Base-by-base conservation (phyloP, 2,329 filamentous ascomycete species). In the Lasiodiplodia gonubiensis region DNA sequence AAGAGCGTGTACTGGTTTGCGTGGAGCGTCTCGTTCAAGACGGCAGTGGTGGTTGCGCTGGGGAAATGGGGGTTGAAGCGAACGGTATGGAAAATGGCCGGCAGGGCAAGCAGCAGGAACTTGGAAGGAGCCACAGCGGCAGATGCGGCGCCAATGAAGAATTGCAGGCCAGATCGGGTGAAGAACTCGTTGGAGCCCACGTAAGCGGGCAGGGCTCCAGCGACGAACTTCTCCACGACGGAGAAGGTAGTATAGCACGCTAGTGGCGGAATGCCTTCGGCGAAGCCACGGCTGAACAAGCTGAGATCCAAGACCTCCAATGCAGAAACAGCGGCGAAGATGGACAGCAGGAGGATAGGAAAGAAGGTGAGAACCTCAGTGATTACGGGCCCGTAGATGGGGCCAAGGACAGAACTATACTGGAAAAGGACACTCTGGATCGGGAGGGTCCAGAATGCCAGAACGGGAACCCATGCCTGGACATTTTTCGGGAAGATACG, bases 301-400 rank as follows among this genome's bases (percentile, higher is more conserved):
- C 84, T 82, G 25, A 91, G 74, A 63, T 89, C 84, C 48, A 88
- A 82, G 33, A 82, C 80, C 59, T 93, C 90, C 52, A 94, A 80
- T 48, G 88, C 79, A 61, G 89, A 73, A 23, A 75, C 75, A 8
- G 80, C 78, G 12, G 78, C 75, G 66, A 78, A 79, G 21, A 78
- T 72, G 1, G 77, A 79, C 2, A 81, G 70, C 21, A 83, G 75
- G 4, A 83, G 69, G 14, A 84, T 54, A 1, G 80, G 78, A 55
- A 91, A 88, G 73, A 93, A 87, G 1, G 92, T 94, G 37, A 93
- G 74, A 1, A 83, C 76, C 76, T 97, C 93, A 0, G 90, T 94
- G 65, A 92, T 76, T 7, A 93, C 74, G 1, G 95, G 94, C 0
- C 94, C 95, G 74, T 86, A 86, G 8, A 85, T 81, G 18, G 89